Evolutionary conservation across 257 asterid species (phyloP), one percentile per base, ranked within the genome.

Genomic region (Parsonsia alboflavescens): DNA sequence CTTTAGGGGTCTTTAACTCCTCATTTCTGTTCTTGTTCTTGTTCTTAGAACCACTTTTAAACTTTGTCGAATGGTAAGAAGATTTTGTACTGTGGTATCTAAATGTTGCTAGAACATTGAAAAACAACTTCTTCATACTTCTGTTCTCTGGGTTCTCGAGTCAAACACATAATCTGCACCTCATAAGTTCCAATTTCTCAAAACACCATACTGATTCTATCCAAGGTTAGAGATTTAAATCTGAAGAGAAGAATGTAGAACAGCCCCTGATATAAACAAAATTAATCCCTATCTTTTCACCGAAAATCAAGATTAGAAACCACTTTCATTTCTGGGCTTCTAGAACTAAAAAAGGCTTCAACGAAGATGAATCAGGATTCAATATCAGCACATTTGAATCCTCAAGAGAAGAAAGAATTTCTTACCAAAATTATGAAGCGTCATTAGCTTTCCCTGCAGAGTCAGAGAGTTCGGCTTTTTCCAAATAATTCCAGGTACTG

Each of bases 81-180:
- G 87, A 77, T 73, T 72, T 78, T 52, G 94, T 73, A 72, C 87
- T 81, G 57, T 72, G 85, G 64, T 76, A 78, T 53, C 95, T 84
- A 54, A 74, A 74, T 10, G 77, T 75, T 68, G 85, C 81, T 74
- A 72, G 50, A 39, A 82, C 74, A 71, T 86, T 77, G 56, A 82
- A 71, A 73, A 82, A 81, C 73, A 85, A 64, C 69, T 61, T 15
- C 80, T 83, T 84, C 91, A 85, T 88, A 46, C 22, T 22, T 50
- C 44, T 13, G 45, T 45, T 48, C 36, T 1, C 52, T 48, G 13
- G 52, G 53, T 44, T 12, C 57, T 42, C 57, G 6, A 5, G 24
- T 41, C 72, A 39, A 68, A 9, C 53, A 46, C 30, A 42, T n/a
- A 10, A 44, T 41, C 8, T 68, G 72, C 67, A 68, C 19, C 72